Evolutionary conservation across 169 alveolate genomes (phyloP).

Genomic region (Plasmodium vivax): DNA sequence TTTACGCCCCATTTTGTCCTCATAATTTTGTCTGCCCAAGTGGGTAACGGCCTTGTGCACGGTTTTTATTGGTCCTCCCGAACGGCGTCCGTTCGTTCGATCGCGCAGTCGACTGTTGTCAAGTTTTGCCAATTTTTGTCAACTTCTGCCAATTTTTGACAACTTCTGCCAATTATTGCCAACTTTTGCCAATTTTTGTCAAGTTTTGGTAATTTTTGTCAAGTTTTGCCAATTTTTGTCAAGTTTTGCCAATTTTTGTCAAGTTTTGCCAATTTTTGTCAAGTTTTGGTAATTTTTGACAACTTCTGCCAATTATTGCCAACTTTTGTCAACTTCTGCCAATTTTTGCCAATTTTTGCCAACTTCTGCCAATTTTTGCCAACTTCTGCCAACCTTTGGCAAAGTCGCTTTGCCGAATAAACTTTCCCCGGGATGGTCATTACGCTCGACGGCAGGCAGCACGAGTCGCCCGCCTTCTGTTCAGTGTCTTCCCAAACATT

Average conservation of each 20-base stretch:
- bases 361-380: neutral
- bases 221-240: too few species aligned
- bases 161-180: too few species aligned
- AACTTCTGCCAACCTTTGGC: neutral
- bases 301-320: too few species aligned
- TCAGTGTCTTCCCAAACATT: neutral
- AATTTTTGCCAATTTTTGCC: too few species aligned
- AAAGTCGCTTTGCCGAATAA: neutral
- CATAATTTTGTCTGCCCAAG: neutral
- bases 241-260: neutral
- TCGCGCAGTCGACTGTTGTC: neutral
- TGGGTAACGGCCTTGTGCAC: neutral
- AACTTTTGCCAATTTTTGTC: too few species aligned
- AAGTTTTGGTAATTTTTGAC: too few species aligned
- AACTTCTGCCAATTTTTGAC: too few species aligned
- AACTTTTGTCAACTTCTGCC: too few species aligned
- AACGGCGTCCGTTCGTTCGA: neutral
- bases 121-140: neutral
- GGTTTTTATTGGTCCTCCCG: neutral
- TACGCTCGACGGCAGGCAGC: neutral
- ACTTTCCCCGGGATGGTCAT: neutral
- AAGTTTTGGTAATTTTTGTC: too few species aligned
- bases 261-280: too few species aligned
- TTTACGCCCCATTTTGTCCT: neutral
- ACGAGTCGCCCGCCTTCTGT: neutral